Evolutionary conservation across 2,329 filamentous ascomycete species (phyloP).

Genomic region (Neonectria magnoliae): DNA sequence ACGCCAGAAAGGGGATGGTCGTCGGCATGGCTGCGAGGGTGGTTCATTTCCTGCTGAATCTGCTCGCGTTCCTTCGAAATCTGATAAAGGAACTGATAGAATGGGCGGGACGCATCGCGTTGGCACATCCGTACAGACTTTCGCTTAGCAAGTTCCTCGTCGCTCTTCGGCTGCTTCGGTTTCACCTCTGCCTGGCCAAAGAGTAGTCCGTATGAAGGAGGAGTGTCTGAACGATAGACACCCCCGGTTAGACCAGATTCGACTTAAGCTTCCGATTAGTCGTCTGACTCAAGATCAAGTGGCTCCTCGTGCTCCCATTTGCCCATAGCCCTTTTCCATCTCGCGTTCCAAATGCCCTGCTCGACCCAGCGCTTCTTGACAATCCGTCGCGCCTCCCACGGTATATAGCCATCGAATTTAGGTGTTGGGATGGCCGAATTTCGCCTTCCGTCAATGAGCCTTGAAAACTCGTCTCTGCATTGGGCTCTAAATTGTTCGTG

Average conservation of each 20-base stretch:
- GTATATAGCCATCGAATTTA: neutral
- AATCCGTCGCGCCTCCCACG: neutral
- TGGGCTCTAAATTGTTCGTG: neutral
- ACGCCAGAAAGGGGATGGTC: too few species aligned
- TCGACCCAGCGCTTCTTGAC: constrained; percentile 1
- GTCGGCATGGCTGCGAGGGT: too few species aligned
- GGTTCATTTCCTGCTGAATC: neutral
- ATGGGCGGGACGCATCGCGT: constrained; percentile 2
- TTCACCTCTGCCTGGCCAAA: neutral
- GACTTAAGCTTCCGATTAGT: too few species aligned
- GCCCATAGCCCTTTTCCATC: neutral
- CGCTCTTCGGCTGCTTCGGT: neutral
- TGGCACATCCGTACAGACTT: constrained; percentile 28
- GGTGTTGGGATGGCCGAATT: neutral
- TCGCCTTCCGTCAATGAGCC: neutral
- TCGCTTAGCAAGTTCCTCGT: too few species aligned
- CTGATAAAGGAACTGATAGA: neutral
- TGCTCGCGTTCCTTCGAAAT: neutral
- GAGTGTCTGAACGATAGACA: too few species aligned
- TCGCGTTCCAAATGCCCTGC: constrained; percentile 8
- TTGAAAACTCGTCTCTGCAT: neutral
- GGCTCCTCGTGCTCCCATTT: constrained; percentile 16
- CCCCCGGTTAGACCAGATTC: too few species aligned
- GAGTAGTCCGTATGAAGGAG: neutral
- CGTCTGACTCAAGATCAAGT: neutral